Evolutionary conservation across 139 green algal genomes (phyloP).

Genomic region (Chlorella sorokiniana): DNA sequence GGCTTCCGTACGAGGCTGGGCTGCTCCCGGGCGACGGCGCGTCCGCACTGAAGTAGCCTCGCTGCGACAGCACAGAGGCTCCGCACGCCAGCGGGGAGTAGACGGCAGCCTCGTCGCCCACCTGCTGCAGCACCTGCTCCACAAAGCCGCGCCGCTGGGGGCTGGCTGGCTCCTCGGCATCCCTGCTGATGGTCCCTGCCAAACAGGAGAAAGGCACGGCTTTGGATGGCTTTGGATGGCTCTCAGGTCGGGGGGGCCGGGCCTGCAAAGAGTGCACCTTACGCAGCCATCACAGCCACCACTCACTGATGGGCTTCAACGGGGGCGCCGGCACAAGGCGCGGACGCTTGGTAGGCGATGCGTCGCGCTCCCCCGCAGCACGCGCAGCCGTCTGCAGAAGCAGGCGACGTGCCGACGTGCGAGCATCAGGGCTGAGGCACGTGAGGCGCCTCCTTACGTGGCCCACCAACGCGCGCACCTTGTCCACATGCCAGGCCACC

Average conservation of each 20-base stretch:
- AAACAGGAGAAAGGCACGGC: background rate
- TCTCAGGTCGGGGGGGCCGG: background rate
- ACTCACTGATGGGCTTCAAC: conserved; percentile 13
- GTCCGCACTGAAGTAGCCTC: background rate
- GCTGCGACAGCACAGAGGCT: background rate
- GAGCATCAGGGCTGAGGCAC: no score
- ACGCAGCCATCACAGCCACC: background rate
- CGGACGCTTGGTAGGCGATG: background rate
- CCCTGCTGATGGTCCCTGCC: conserved; percentile 12
- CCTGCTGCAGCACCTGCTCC: conserved; percentile 20
- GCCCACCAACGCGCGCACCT: no score
- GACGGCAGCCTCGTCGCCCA: conserved; percentile 18
- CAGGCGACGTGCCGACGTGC: no score
- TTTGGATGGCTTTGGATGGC: background rate
- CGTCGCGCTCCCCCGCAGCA: background rate
- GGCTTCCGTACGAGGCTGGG: background rate
- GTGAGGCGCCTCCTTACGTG: no score
- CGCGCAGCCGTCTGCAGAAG: conserved; percentile 16
- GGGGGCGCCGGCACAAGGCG: background rate
- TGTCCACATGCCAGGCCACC: conserved; percentile 17
- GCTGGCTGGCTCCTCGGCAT: conserved; percentile 1
- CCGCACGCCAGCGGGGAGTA: conserved; percentile 26
- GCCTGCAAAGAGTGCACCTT: background rate
- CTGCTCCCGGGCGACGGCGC: background rate
- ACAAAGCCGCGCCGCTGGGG: conserved; percentile 10